Evolutionary conservation across 1,139 yeast species (phyloP).

Genomic region (Saccharomyces hybrid): DNA sequence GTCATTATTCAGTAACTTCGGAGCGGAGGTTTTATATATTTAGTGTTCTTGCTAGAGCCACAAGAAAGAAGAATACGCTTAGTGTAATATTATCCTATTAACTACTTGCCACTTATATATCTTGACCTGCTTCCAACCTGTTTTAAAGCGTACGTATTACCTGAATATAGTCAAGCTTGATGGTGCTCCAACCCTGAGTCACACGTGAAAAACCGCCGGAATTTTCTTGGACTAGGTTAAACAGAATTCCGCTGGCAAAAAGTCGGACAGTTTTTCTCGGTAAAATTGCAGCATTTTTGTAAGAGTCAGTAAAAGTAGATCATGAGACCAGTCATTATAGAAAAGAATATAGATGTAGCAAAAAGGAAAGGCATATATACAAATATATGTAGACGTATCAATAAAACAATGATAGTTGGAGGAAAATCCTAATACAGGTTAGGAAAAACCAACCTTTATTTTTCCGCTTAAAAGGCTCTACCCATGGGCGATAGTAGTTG

Average conservation of each 20-base stretch:
- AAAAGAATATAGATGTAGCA: not conserved
- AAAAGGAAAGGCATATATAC: not conserved
- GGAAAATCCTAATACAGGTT: too few relatives aligned
- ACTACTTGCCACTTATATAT: not conserved
- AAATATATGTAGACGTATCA: not conserved
- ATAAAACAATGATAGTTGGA: too few relatives aligned
- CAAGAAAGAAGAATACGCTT: not conserved
- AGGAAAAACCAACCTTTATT: not conserved
- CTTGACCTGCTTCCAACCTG: not conserved
- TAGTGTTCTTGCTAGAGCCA: not conserved
- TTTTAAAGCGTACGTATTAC: not conserved
- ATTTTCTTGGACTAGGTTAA: not conserved
- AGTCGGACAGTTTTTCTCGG: not conserved
- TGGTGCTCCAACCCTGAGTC: not conserved
- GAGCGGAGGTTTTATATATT: not conserved
- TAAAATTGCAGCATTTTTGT: not conserved
- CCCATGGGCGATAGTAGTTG: conserved; percentile 63
- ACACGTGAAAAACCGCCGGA: not conserved
- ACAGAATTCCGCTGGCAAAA: not conserved
- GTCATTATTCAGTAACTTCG: not conserved
- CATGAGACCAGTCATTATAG: not conserved
- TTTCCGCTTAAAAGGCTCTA: conserved; percentile 50
- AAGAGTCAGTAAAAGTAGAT: not conserved
- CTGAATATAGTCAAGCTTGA: too few relatives aligned
- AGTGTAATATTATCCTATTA: not conserved